Evolutionary conservation across 768 basidiomycete species (phyloP), one percentile per base, ranked within the genome.

Genomic region (Chiua virens): DNA sequence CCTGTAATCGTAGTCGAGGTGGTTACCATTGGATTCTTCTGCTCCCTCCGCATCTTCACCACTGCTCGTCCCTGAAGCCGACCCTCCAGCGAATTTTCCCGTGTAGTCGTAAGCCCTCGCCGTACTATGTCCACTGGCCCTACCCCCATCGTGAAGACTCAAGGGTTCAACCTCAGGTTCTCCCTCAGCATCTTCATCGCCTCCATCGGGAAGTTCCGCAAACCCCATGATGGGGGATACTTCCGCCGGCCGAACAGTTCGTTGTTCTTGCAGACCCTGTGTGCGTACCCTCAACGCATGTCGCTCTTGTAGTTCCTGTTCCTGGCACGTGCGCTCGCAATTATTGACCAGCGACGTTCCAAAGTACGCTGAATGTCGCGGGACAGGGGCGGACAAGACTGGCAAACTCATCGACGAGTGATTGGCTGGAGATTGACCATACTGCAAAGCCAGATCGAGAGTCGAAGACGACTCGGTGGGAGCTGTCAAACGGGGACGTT

Each of bases 161-260:
- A 69, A 65, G 47, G 69, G 60, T 32, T 62, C 57, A 7, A 64
- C 45, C 14, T 69, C 67, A 17, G 58, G 64, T 40, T 69, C 69
- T 1, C 69, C 71, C 28, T 73, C 73, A 4, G 69, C 71, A 27
- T 74, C 70, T 38, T 63, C 67, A n/a, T 73, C 71, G n/a, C 52
- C 57, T 3, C 46, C 60, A 18, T 66, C 65, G 37, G 64, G 62
- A 28, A 69, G 50, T 15, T 56, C 68, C 17, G 63, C 56, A 54
- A 67, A 67, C 17, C 44, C 59, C 52, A 71, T 67, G 37, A 67
- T 42, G 5, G 68, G 68, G 18, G 68, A 69, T 8, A 69, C 63
- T 51, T 69, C 68, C 2, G 67, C 67, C 22, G 68, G 68, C 15
- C 69, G 54, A 9, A 69, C 68, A 46, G 68, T 69, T 36, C 56